Percentiles rank a stretch among this genome's conserved stretches.
Conservation (phyloP, 2,329 filamentous ascomycete species). For the Colletotrichum graminicola region DNA sequence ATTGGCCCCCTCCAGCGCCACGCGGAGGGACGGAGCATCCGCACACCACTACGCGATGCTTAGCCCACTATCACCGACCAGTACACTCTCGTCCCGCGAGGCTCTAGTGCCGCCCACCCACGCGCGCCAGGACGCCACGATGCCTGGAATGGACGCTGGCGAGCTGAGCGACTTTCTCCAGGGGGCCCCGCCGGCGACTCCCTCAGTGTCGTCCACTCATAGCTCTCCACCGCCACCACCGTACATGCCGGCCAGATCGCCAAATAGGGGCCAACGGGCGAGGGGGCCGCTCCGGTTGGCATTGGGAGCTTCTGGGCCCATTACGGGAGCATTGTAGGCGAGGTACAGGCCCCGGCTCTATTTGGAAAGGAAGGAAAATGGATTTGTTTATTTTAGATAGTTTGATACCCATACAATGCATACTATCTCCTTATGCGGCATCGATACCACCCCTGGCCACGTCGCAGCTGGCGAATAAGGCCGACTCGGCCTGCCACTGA, state of each 20-base stretch:
- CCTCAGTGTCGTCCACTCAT: constrained; percentile 21
- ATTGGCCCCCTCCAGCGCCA: constrained; percentile 1
- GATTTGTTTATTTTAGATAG: neutral
- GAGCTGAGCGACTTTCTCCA: constrained; percentile 38
- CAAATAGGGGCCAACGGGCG: constrained; percentile 8
- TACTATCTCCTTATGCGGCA: neutral
- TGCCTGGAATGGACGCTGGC: constrained; percentile 24
- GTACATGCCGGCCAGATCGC: constrained; percentile 23
- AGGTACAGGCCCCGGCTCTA: neutral
- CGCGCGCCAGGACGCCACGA: constrained; percentile 10
- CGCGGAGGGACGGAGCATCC: neutral
- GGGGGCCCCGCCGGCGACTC: constrained; percentile 19
- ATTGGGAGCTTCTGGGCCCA: constrained; percentile 28
- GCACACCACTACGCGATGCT: constrained; percentile 31
- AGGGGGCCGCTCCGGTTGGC: constrained; percentile 19
- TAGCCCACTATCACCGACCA: constrained; percentile 27
- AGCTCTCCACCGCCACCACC: constrained; percentile 35
- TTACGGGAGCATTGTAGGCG: constrained; percentile 22
- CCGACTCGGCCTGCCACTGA: neutral
- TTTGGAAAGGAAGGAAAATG: neutral
- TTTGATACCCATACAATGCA: constrained; percentile 26
- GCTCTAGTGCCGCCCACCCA: constrained; percentile 5
- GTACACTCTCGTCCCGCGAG: constrained; percentile 20
- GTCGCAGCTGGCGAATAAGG: neutral
- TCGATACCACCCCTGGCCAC: neutral